Evolutionary conservation across 441 rosid genomes (phyloP).

Genomic region (Adansonia grandidieri): DNA sequence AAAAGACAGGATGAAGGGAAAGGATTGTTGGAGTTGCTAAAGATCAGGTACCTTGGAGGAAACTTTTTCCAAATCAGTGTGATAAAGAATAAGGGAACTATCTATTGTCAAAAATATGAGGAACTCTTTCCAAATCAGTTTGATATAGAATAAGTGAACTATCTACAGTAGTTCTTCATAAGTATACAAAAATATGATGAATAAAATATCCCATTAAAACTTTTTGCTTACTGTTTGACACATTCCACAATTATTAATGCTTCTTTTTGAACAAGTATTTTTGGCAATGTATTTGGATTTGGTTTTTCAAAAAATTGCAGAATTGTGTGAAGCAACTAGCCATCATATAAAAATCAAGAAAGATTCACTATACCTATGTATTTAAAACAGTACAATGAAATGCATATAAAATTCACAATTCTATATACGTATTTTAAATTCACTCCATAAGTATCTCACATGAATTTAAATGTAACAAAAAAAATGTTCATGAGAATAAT

Average conservation of each 20-base stretch:
- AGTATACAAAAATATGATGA: neutral
- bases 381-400: neutral
- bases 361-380: neutral
- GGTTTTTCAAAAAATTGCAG: neutral
- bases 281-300: neutral
- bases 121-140: too few relatives aligned
- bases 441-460: neutral
- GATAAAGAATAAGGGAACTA: neutral
- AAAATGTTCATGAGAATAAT: neutral
- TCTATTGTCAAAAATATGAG: too few relatives aligned
- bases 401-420: neutral
- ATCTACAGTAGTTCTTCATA: neutral
- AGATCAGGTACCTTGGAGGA: neutral
- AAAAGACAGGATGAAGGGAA: neutral
- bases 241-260: neutral
- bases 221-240: neutral
- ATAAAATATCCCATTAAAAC: neutral
- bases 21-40: neutral
- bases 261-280: slow-evolving; percentile 1
- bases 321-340: neutral
- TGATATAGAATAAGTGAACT: neutral
- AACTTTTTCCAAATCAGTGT: neutral
- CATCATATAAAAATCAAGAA: neutral
- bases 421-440: neutral
- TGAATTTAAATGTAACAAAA: neutral